Conservation (phyloP, 768 basidiomycete species). For the Termitomyces sp. region DNA sequence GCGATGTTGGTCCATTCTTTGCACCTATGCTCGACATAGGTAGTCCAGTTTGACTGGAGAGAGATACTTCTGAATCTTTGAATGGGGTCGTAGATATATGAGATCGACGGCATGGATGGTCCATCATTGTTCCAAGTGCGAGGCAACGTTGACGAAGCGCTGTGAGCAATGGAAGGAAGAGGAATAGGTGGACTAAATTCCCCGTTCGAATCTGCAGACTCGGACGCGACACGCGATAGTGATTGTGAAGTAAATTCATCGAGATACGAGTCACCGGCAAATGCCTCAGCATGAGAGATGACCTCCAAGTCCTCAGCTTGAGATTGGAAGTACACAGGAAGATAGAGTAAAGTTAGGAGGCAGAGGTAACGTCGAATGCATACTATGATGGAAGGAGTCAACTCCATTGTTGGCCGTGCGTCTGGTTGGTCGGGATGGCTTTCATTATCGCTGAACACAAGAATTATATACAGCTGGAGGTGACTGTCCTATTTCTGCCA, state of each 20-base stretch:
- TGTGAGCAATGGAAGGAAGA: no score
- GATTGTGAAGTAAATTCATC: not conserved
- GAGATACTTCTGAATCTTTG: not conserved
- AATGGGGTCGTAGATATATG: not conserved
- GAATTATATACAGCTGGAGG: no score
- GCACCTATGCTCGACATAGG: not conserved
- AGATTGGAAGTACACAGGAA: not conserved
- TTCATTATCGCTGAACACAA: no score
- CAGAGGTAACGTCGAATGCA: not conserved
- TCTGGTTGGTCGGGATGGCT: no score
- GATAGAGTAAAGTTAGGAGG: not conserved
- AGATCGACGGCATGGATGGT: not conserved
- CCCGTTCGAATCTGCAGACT: no score
- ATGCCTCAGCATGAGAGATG: not conserved
- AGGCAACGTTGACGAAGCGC: no score
- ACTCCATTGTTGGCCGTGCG: no score
- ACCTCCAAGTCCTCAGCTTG: not conserved
- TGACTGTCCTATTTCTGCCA: no score
- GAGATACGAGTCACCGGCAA: not conserved
- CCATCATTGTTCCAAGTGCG: no score
- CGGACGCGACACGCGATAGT: no score
- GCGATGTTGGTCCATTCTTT: not conserved
- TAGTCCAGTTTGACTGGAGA: not conserved
- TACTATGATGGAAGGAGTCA: no score
- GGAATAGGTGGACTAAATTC: no score